These are phyloP conservation scores for Fusarium hostae DNA, from an alignment of 2,329 filamentous ascomycete genomes.

Conservation along the genomic window DNA sequence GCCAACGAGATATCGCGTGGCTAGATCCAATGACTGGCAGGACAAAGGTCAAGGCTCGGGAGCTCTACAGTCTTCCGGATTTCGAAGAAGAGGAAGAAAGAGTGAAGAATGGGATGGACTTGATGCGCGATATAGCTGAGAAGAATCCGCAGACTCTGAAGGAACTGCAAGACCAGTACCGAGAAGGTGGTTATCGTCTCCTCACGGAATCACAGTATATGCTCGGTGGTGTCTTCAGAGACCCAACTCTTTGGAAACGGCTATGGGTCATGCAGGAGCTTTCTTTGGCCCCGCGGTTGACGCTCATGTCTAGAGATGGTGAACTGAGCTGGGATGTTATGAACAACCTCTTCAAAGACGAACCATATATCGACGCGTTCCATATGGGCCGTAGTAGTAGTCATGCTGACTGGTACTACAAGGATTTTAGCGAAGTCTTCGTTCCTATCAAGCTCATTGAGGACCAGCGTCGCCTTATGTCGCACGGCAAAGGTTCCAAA, in stretches of 20 bases:
- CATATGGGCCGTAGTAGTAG: not conserved
- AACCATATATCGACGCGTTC: constrained; percentile 28
- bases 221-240: not conserved
- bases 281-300: constrained; percentile 1
- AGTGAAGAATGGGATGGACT: not conserved
- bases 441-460: constrained; percentile 8
- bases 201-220: accelerated
- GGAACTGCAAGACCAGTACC: not conserved
- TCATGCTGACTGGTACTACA: not conserved
- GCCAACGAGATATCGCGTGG: constrained; percentile 24
- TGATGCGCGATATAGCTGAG: not conserved
- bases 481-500: accelerated
- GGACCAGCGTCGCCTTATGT: constrained; percentile 2
- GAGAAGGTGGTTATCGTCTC: not conserved
- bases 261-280: constrained; percentile 33
- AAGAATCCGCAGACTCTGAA: constrained; percentile 1
- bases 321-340: constrained; percentile 11
- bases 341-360: constrained; percentile 3
- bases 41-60: accelerated
- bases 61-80: accelerated
- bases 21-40: constrained; percentile 8
- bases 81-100: not conserved
- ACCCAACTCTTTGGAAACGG: not conserved
- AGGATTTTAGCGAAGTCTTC: not conserved
- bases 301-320: not conserved